Conservation (phyloP, 345 rosid genomes). For the Gossypium raimondii region DNA sequence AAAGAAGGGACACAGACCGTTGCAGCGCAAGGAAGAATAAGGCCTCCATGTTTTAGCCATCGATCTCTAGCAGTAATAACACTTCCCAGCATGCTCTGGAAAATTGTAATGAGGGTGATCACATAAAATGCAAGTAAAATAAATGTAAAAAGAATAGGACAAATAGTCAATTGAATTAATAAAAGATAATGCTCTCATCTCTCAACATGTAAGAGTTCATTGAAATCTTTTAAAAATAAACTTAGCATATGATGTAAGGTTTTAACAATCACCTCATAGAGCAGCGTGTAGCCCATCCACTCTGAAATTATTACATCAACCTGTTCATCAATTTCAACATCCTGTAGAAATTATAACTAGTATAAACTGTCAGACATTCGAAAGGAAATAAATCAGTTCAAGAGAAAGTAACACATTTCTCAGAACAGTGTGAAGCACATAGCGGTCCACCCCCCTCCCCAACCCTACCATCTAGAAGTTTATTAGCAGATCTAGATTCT, state of each 20-base stretch:
- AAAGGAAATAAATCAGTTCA: constrained; percentile 12
- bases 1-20: constrained; percentile 35
- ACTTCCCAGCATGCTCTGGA: constrained; percentile 96
- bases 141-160: not conserved
- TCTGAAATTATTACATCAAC: constrained; percentile 96
- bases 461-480: not conserved
- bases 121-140: constrained; percentile 10
- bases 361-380: constrained; percentile 7
- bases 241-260: constrained; percentile 11
- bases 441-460: not conserved
- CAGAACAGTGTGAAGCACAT: not conserved
- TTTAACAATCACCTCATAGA: constrained; percentile 69
- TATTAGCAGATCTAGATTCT: not conserved
- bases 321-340: constrained; percentile 88
- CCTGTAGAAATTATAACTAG: constrained; percentile 45
- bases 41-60: constrained; percentile 89
- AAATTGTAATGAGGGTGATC: not conserved
- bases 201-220: constrained; percentile 2
- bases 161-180: not conserved
- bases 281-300: constrained; percentile 99
- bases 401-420: not conserved
- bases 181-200: not conserved
- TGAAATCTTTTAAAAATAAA: constrained; percentile 13
- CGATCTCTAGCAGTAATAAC: constrained; percentile 95
- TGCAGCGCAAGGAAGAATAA: constrained; percentile 92